A percentile compares a stretch with the other conserved stretches of the same genome.
Evolutionary conservation across 1,284 basidiomycete species (phyloP).

Genomic region (Rhodotorula sp.): DNA sequence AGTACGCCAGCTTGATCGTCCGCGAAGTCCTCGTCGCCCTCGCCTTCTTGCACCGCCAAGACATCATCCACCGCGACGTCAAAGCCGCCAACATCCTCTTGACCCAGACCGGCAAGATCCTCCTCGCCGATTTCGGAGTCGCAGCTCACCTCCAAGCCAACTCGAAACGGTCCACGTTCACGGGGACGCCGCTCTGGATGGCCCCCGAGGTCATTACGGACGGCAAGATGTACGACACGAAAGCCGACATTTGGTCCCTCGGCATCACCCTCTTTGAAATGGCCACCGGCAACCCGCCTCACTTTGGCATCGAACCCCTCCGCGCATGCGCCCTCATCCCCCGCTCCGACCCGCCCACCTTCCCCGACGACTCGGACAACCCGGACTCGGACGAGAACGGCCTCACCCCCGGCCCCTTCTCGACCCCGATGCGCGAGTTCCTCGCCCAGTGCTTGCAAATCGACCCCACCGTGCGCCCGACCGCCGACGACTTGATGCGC

Average conservation of each 20-base stretch:
- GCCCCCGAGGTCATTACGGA: slow-evolving; percentile 93
- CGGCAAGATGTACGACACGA: slow-evolving; percentile 83
- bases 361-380: slow-evolving; percentile 48
- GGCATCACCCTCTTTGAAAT: slow-evolving; percentile 95
- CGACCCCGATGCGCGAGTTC: slow-evolving; percentile 85
- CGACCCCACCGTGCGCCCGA: slow-evolving; percentile 73
- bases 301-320: slow-evolving; percentile 66
- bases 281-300: slow-evolving; percentile 88
- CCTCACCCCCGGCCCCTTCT: slow-evolving; percentile 59
- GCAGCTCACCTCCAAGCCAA: slow-evolving; percentile 83
- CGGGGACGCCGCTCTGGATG: slow-evolving; percentile 99
- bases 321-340: slow-evolving; percentile 85
- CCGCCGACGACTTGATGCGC: slow-evolving; percentile 85
- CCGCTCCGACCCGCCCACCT: slow-evolving; percentile 75
- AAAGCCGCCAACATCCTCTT: slow-evolving; percentile 95
- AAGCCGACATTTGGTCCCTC: slow-evolving; percentile 95
- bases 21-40: slow-evolving; percentile 86
- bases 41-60: slow-evolving; percentile 83
- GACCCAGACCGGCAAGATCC: slow-evolving; percentile 79
- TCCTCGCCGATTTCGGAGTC: slow-evolving; percentile 96
- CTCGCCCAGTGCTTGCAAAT: slow-evolving; percentile 82
- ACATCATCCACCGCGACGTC: slow-evolving; percentile 95
- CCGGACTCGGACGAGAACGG: slow-evolving; percentile 54
- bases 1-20: slow-evolving; percentile 81
- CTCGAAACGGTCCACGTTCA: slow-evolving; percentile 89